Conservation (phyloP, 2,329 filamentous ascomycete genomes). For the Monilinia aucupariae region DNA sequence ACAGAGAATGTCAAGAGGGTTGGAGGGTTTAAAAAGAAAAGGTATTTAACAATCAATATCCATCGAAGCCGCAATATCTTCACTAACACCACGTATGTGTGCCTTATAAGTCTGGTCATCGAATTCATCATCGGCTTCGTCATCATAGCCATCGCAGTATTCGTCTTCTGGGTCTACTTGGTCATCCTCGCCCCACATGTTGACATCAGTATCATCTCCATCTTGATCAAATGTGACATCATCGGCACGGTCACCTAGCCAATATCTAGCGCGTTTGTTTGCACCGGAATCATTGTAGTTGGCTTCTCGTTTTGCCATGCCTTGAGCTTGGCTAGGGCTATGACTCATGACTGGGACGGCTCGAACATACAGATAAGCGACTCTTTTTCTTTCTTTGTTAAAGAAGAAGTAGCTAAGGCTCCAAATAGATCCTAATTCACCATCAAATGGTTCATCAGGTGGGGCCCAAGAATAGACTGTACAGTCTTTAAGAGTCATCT, state of each 20-base stretch:
- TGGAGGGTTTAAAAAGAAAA: conserved; percentile 8
- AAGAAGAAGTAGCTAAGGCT: conserved; percentile 97
- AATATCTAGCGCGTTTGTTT: conserved; percentile 79
- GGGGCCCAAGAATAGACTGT: conserved; percentile 86
- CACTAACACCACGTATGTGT: conserved; percentile 52
- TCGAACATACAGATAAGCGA: conserved; percentile 88
- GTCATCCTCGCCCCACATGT: conserved; percentile 40
- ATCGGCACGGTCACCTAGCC: conserved; percentile 66
- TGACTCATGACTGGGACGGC: conserved; percentile 74
- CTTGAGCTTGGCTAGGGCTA: conserved; percentile 46
- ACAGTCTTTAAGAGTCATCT: conserved; percentile 89
- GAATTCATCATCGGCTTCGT: conserved; percentile 34
- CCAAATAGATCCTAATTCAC: conserved; percentile 92
- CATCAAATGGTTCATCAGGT: conserved; percentile 83
- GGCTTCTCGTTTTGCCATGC: conserved; percentile 29
- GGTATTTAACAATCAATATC: conserved; percentile 45
- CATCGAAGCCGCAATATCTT: conserved; percentile 58
- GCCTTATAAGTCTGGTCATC: conserved; percentile 41
- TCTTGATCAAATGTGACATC: conserved; percentile 40
- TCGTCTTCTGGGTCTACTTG: conserved; percentile 42
- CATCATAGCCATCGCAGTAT: conserved; percentile 37
- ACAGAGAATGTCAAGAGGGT: neutral
- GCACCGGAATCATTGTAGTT: conserved; percentile 46
- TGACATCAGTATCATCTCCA: conserved; percentile 39
- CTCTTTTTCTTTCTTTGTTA: conserved; percentile 84